These are phyloP conservation scores for Leishmania tropica DNA, from an alignment of 208 protist species.

Conservation along the genomic window DNA sequence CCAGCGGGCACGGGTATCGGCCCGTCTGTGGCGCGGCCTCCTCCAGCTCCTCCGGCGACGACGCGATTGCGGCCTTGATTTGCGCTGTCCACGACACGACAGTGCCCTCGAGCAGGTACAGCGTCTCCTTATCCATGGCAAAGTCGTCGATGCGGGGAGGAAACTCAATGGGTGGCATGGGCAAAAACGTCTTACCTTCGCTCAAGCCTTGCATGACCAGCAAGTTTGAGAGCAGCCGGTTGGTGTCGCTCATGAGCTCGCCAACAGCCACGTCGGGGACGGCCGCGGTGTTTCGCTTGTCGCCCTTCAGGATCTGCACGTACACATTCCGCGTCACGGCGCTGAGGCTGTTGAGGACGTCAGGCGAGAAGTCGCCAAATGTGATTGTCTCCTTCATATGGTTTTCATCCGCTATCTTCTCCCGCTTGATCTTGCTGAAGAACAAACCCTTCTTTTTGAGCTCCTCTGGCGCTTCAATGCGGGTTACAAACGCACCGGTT, in stretches of 20 bases:
- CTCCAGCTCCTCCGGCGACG: constrained; percentile 87
- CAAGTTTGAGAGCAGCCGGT: constrained; percentile 85
- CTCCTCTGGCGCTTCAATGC: constrained; percentile 89
- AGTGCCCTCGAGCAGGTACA: constrained; percentile 93
- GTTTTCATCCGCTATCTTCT: constrained; percentile 90
- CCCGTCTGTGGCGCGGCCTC: constrained; percentile 55
- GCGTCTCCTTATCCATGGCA: constrained; percentile 84
- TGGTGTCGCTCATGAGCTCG: constrained; percentile 93
- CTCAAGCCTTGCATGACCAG: constrained; percentile 93
- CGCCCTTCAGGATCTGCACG: constrained; percentile 82
- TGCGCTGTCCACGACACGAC: constrained; percentile 94
- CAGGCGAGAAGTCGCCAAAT: constrained; percentile 84
- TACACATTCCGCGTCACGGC: constrained; percentile 87
- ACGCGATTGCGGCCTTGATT: constrained; percentile 90
- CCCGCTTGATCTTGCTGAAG: constrained; percentile 91
- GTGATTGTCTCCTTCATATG: constrained; percentile 84
- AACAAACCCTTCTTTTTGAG: constrained; percentile 93
- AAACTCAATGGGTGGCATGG: constrained; percentile 90
- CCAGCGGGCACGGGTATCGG: constrained; percentile 89
- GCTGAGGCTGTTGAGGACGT: constrained; percentile 77
- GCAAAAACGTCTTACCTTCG: constrained; percentile 93
- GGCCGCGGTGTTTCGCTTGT: constrained; percentile 84
- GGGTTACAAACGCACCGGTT: constrained; percentile 71
- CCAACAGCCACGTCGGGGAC: constrained; percentile 93
- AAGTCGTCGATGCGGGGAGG: constrained; percentile 79